Evolutionary conservation across 2,329 filamentous ascomycete species (phyloP).

Genomic region (Aspergillus brasiliensis): DNA sequence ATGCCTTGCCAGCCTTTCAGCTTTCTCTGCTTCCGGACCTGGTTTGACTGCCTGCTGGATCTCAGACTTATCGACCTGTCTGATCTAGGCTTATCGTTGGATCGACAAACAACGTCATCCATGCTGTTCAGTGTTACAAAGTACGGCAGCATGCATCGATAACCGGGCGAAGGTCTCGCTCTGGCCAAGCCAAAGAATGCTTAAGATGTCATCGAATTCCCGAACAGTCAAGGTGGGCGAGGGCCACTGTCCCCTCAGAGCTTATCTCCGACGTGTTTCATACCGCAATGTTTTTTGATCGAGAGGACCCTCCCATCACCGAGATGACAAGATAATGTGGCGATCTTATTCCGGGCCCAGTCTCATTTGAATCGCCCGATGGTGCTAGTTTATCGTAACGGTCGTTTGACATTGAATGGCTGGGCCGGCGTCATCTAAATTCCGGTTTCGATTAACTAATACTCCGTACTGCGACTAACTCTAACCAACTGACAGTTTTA

Average conservation of each 20-base stretch:
- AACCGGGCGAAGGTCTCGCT: background rate
- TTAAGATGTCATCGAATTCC: background rate
- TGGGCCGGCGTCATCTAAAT: background rate
- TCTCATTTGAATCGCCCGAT: background rate
- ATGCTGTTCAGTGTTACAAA: background rate
- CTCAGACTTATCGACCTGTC: background rate
- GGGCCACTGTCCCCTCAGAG: background rate
- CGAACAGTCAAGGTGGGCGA: background rate
- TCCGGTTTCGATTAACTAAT: too few relatives aligned
- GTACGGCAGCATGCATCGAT: background rate
- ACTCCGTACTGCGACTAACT: too few relatives aligned
- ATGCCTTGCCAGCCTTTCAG: background rate
- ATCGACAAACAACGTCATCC: background rate
- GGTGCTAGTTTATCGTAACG: background rate
- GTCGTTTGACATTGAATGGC: background rate
- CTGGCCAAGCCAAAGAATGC: background rate
- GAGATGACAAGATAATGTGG: background rate
- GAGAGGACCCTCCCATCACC: too few relatives aligned
- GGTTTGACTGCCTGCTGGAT: background rate
- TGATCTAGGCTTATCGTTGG: background rate
- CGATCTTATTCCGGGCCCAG: background rate
- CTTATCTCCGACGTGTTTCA: background rate
- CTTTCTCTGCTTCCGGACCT: background rate
- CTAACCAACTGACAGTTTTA: too few relatives aligned
- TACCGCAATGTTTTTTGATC: too few relatives aligned